Evolutionary conservation across 305 asterid genomes (phyloP).

Genomic region (Fraxinus baroniana): DNA sequence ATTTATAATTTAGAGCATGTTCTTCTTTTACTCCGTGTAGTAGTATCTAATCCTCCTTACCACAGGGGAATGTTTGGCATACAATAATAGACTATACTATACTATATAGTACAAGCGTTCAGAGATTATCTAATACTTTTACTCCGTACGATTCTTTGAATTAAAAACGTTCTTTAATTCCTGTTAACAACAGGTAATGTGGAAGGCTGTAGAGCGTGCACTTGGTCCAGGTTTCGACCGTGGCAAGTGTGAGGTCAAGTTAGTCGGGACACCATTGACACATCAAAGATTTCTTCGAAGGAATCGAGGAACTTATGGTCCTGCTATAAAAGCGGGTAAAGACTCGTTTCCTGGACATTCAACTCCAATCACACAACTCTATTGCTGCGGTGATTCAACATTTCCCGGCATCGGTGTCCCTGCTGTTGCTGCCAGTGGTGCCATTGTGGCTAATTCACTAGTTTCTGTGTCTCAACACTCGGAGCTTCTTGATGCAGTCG

Average conservation of each 20-base stretch:
- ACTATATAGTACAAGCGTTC: too few relatives aligned
- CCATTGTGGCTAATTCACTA: conserved; percentile 92
- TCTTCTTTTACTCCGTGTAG: background rate
- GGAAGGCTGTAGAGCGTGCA: conserved; percentile 92
- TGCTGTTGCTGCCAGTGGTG: conserved; percentile 98
- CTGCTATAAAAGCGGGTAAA: conserved; percentile 82
- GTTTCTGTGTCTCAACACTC: conserved; percentile 86
- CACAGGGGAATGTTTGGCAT: background rate
- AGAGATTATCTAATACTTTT: background rate
- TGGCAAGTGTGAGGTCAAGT: conserved; percentile 76
- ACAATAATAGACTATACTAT: background rate
- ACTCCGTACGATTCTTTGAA: background rate
- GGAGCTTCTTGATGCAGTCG: conserved; percentile 84
- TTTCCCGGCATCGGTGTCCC: conserved; percentile 98
- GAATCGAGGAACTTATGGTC: conserved; percentile 84
- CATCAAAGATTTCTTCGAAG: conserved; percentile 79
- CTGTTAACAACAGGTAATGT: conserved; percentile 60
- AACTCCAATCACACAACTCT: conserved; percentile 65
- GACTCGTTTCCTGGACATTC: conserved; percentile 79
- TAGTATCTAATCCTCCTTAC: background rate
- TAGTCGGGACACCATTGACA: conserved; percentile 85
- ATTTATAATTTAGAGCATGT: background rate
- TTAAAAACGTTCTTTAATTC: background rate
- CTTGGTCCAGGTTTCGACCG: conserved; percentile 76
- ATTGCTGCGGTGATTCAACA: conserved; percentile 92